Conservation (phyloP, 2,329 filamentous ascomycete genomes). For the Sporothrix curviconia region DNA sequence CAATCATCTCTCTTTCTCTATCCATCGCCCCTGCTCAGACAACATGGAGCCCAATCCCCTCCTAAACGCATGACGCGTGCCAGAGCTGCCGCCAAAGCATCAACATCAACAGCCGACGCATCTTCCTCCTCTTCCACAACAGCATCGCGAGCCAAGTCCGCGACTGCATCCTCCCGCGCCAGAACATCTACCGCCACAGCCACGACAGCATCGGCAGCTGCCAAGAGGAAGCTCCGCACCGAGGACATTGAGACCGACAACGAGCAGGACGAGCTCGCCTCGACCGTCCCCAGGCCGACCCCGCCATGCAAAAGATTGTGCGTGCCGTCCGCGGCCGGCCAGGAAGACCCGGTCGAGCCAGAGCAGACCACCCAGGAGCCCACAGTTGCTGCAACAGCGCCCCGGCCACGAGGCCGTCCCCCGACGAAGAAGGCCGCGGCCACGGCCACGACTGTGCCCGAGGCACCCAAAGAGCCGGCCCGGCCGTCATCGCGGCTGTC, state of each 20-base stretch:
- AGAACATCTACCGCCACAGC: slow-evolving; percentile 34
- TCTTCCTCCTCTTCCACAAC: slow-evolving; percentile 26
- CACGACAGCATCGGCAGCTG: slow-evolving; percentile 24
- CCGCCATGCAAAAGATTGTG: slow-evolving; percentile 25
- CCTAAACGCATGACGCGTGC: slow-evolving; percentile 28
- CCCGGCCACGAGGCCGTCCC: slow-evolving; percentile 21
- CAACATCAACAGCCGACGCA: slow-evolving; percentile 28
- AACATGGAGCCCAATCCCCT: slow-evolving; percentile 24
- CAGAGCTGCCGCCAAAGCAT: slow-evolving; percentile 37
- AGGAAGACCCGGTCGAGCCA: slow-evolving; percentile 32
- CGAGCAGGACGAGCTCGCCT: slow-evolving; percentile 28
- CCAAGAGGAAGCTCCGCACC: slow-evolving; percentile 48
- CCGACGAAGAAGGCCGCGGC: slow-evolving; percentile 23
- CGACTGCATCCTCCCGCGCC: slow-evolving; percentile 43
- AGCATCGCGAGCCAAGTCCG: slow-evolving; percentile 30
- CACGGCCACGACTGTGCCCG: too few relatives aligned
- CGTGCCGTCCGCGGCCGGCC: slow-evolving; percentile 41
- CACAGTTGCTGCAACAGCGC: slow-evolving; percentile 20
- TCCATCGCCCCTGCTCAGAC: not conserved
- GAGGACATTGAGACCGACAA: slow-evolving; percentile 44
- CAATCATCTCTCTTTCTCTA: not conserved
- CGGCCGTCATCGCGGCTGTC: slow-evolving; percentile 8
- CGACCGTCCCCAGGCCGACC: slow-evolving; percentile 9
- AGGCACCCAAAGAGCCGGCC: not conserved
- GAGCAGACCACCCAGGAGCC: slow-evolving; percentile 28